Percentiles rank a stretch among this genome's conserved stretches.
Evolutionary conservation across 495 filamentous ascomycete genomes (phyloP).

Genomic region (Letharia columbiana): DNA sequence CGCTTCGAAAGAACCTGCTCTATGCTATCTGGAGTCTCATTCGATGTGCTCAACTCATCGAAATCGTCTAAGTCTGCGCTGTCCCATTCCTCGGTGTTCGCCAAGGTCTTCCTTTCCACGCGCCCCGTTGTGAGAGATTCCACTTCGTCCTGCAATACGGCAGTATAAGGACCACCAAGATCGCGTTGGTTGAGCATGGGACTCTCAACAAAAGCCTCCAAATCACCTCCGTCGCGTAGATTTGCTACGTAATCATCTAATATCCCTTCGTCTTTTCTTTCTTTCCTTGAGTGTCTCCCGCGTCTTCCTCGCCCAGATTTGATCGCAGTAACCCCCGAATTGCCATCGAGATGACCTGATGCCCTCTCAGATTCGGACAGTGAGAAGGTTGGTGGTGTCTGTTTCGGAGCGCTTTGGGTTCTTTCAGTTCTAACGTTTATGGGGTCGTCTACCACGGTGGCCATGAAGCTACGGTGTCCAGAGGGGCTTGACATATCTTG

Average conservation of each 20-base stretch:
- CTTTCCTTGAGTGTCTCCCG: slow-evolving; percentile 15
- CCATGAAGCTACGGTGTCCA: background rate
- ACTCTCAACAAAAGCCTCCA: background rate
- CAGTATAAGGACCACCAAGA: slow-evolving; percentile 20
- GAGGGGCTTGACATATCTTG: background rate
- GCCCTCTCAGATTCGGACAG: background rate
- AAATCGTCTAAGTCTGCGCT: slow-evolving; percentile 36
- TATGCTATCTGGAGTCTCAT: slow-evolving; percentile 31
- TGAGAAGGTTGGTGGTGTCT: background rate
- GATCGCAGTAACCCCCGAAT: background rate
- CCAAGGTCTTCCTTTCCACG: background rate
- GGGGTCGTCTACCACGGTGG: slow-evolving; percentile 9
- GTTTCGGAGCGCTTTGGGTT: background rate
- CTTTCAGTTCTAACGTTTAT: background rate
- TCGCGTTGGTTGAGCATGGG: slow-evolving; percentile 6
- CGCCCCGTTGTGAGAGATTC: background rate
- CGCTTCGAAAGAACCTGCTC: slow-evolving; percentile 36
- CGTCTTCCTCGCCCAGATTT: slow-evolving; percentile 5
- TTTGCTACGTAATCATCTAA: slow-evolving; percentile 73
- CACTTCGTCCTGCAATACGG: slow-evolving; percentile 19
- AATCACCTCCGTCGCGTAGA: slow-evolving; percentile 34
- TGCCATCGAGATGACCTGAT: background rate
- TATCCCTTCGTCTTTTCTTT: slow-evolving; percentile 45
- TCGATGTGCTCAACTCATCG: slow-evolving; percentile 39
- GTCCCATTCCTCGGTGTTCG: slow-evolving; percentile 30